Evolutionary conservation across 176 grass and related monocot species (phyloP).

Genomic region (Zea mays): DNA sequence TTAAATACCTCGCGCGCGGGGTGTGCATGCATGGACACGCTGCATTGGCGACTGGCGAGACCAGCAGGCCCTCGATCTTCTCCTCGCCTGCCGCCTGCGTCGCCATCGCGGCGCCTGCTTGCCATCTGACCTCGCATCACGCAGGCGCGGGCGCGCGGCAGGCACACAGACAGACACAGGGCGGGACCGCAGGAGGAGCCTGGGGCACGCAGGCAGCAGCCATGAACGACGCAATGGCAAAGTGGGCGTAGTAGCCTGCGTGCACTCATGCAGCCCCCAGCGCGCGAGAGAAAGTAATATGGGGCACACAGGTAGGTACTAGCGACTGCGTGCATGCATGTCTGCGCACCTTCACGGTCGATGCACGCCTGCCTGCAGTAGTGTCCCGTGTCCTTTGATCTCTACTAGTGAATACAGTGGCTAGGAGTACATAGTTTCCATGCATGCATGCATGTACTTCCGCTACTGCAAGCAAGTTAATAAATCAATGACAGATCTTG

Average conservation of each 20-base stretch:
- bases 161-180: neutral
- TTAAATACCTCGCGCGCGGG: neutral
- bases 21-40: neutral
- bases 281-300: neutral
- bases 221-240: neutral
- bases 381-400: too few relatives aligned
- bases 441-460: too few relatives aligned
- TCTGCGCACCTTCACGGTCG: too few relatives aligned
- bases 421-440: too few relatives aligned
- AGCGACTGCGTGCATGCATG: neutral
- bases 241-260: neutral
- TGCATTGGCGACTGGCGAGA: neutral
- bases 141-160: neutral
- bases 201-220: neutral
- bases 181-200: too few relatives aligned
- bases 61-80: neutral
- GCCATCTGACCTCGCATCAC: slow-evolving; percentile 5
- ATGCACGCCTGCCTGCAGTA: too few relatives aligned
- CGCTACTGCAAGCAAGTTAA: too few relatives aligned
- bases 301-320: neutral
- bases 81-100: neutral
- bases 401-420: too few relatives aligned
- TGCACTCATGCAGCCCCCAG: neutral
- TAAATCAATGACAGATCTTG: too few relatives aligned
- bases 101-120: slow-evolving; percentile 7